Evolutionary conservation across 306 rosid species (phyloP).

Genomic region (Potentilla sterilis): DNA sequence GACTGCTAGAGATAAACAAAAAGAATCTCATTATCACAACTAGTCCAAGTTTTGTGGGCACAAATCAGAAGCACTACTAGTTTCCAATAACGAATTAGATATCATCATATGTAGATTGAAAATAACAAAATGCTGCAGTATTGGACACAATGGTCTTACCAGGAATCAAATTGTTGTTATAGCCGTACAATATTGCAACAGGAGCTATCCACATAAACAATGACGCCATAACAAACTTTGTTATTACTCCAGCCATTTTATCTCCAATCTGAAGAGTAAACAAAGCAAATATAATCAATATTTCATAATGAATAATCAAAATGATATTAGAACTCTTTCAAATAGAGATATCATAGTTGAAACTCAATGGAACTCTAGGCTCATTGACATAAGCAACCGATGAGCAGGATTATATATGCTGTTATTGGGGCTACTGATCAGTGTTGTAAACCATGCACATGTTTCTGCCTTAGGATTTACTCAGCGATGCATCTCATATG

Average conservation of each 20-base stretch:
- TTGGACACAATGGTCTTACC: conserved; percentile 41
- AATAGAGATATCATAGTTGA: not conserved
- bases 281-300: not conserved
- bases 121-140: not conserved
- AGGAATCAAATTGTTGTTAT: conserved; percentile 70
- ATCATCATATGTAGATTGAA: not conserved
- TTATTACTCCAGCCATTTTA: conserved; percentile 56
- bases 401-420: not conserved
- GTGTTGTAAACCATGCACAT: not conserved
- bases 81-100: not conserved
- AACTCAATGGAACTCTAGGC: not conserved
- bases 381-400: not conserved
- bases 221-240: conserved; percentile 67
- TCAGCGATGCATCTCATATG: not conserved
- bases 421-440: not conserved
- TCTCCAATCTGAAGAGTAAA: conserved; percentile 32
- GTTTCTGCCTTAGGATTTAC: not conserved
- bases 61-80: not conserved
- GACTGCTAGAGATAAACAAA: not conserved
- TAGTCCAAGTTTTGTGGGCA: not conserved
- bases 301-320: not conserved
- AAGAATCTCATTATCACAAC: not conserved
- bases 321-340: not conserved
- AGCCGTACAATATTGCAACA: conserved; percentile 62
- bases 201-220: conserved; percentile 75